phyloP scores from a whole-genome alignment of 2,329 filamentous ascomycete genomes.

The Sclerotinia nivalis region DNA sequence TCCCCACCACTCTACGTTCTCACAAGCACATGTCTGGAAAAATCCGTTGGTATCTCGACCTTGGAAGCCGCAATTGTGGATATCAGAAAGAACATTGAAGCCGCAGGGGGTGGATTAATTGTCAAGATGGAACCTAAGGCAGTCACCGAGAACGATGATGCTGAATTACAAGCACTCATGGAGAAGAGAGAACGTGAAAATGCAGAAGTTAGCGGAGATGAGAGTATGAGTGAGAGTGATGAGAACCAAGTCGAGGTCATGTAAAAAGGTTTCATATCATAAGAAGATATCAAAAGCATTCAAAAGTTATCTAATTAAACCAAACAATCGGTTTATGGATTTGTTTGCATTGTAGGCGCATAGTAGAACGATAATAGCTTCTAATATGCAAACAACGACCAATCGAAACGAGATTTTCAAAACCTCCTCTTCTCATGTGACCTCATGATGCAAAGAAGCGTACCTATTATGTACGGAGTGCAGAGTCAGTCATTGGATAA shows the following conservation, averaged over 20 bases:
- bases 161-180: constrained; percentile 95
- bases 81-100: constrained; percentile 78
- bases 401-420: not conserved
- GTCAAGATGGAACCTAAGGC: constrained; percentile 99
- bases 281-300: constrained; percentile 34
- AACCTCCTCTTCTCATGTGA: not conserved
- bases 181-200: constrained; percentile 99
- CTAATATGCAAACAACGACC: constrained; percentile 18
- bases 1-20: constrained; percentile 95
- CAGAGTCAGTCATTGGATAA: no score
- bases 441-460: no score
- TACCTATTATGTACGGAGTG: no score
- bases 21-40: constrained; percentile 94
- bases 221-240: constrained; percentile 93
- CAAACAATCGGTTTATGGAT: constrained; percentile 20
- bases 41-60: constrained; percentile 77
- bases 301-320: constrained; percentile 27
- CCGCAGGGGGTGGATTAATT: constrained; percentile 73
- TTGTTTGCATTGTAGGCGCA: constrained; percentile 40
- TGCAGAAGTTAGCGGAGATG: constrained; percentile 94
- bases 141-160: constrained; percentile 97
- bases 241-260: constrained; percentile 69
- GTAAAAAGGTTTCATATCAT: constrained; percentile 39
- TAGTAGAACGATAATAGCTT: constrained; percentile 25
- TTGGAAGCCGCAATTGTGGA: constrained; percentile 89